Percentiles rank a stretch among this genome's conserved stretches.
phyloP scores from a whole-genome alignment of 164 flowering plant species.

The Chloranthus sessilifolius region DNA sequence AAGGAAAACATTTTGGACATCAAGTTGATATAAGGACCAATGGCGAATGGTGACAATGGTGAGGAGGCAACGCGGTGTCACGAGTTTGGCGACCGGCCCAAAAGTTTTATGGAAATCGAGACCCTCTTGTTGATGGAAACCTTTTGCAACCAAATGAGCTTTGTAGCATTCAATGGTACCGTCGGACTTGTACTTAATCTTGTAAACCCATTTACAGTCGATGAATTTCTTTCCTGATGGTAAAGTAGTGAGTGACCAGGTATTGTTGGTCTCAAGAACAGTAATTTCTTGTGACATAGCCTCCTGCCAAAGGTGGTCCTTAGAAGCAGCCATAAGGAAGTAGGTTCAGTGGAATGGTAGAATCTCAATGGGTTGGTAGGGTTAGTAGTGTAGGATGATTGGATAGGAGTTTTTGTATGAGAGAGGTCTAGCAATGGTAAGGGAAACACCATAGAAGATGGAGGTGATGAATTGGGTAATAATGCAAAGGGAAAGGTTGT shows the following conservation, averaged over 20 bases:
- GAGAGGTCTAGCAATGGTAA: too few relatives aligned
- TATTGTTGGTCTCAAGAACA: background rate
- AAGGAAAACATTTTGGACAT: background rate
- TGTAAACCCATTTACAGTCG: background rate
- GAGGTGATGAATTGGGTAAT: too few relatives aligned
- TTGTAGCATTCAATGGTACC: background rate
- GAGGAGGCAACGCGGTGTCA: background rate
- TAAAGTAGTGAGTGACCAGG: background rate
- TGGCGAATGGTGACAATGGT: background rate
- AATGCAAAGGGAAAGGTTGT: too few relatives aligned
- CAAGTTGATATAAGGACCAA: background rate
- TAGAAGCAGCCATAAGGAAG: background rate
- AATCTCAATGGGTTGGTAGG: too few relatives aligned
- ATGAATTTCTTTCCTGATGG: background rate
- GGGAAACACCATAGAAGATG: too few relatives aligned
- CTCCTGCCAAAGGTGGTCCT: background rate
- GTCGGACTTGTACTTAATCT: too few relatives aligned
- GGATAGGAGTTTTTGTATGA: too few relatives aligned
- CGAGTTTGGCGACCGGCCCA: constrained; percentile 1
- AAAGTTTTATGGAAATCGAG: too few relatives aligned
- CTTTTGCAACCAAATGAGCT: too few relatives aligned
- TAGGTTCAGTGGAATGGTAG: too few relatives aligned
- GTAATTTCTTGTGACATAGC: background rate
- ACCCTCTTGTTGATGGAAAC: background rate
- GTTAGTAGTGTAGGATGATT: too few relatives aligned